Evolutionary conservation across 768 basidiomycete species (phyloP).

Genomic region (Asterophora parasitica): DNA sequence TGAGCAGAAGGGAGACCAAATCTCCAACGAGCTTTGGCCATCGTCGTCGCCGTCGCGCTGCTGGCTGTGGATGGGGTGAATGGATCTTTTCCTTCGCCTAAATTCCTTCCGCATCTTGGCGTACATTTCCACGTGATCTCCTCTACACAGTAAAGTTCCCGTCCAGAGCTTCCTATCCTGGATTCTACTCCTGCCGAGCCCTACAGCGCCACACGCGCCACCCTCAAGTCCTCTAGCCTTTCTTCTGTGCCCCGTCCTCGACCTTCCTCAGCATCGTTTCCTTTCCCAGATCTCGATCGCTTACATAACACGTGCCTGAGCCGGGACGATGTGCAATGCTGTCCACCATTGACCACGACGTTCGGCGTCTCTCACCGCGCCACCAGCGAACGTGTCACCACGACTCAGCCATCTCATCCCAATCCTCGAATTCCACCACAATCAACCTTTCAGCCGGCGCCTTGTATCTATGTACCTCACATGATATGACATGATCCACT

Average conservation of each 20-base stretch:
- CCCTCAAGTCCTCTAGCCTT: neutral
- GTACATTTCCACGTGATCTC: slow-evolving; percentile 7
- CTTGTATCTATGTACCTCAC: no score
- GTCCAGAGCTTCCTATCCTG: neutral
- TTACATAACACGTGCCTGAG: slow-evolving; percentile 15
- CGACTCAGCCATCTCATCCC: no score
- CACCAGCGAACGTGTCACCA: no score
- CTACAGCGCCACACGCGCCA: slow-evolving; percentile 1
- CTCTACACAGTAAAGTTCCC: neutral
- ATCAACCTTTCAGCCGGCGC: no score
- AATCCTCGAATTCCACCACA: no score
- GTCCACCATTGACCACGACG: no score
- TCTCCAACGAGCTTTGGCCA: slow-evolving; percentile 12
- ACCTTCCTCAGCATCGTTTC: neutral
- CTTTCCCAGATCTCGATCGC: slow-evolving; percentile 13
- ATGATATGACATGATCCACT: no score
- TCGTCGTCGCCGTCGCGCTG: slow-evolving; percentile 11
- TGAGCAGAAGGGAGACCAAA: slow-evolving; percentile 14
- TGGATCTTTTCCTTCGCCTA: slow-evolving; percentile 16
- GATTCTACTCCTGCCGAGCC: neutral
- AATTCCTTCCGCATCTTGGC: slow-evolving; percentile 9
- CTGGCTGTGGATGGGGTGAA: neutral
- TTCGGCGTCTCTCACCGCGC: no score
- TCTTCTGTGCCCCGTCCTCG: neutral
- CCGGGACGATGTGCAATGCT: no score